These are phyloP conservation scores for Pseudotsuga menziesii DNA, from an alignment of 75 land plant species.

Conservation along the genomic window DNA sequence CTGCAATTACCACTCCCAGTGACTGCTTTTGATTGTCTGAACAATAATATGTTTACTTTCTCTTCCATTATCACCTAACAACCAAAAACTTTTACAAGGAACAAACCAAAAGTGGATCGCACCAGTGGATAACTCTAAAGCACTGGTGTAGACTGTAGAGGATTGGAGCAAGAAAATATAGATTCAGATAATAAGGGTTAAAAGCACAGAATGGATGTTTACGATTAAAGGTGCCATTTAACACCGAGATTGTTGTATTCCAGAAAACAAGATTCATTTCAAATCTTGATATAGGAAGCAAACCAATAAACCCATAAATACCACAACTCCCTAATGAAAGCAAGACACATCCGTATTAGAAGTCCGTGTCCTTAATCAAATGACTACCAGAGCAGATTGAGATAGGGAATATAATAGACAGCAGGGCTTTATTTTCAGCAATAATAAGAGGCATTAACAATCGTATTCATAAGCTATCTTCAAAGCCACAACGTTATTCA, in stretches of 20 bases:
- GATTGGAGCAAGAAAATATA: not conserved
- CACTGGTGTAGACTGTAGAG: not conserved
- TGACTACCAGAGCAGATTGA: not conserved
- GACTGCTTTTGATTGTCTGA: not conserved
- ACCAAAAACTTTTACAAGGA: not conserved
- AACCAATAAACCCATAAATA: not conserved
- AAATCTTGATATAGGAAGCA: not conserved
- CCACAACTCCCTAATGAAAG: not conserved
- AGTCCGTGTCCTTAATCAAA: not conserved
- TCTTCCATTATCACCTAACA: not conserved
- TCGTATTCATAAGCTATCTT: no score
- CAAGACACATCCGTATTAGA: not conserved
- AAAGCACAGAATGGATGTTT: not conserved
- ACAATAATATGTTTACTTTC: not conserved
- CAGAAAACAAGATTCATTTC: not conserved
- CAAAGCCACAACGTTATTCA: not conserved
- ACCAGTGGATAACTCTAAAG: not conserved
- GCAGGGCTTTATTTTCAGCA: not conserved
- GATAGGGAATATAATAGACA: not conserved
- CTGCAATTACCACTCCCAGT: not conserved
- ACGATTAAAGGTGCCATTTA: not conserved
- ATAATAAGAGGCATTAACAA: not conserved
- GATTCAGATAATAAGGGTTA: no score
- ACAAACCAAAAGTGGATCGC: not conserved
- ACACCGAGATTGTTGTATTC: not conserved